Base-by-base conservation (phyloP, 768 basidiomycete genomes). In the Leccinum fibrillosum region DNA sequence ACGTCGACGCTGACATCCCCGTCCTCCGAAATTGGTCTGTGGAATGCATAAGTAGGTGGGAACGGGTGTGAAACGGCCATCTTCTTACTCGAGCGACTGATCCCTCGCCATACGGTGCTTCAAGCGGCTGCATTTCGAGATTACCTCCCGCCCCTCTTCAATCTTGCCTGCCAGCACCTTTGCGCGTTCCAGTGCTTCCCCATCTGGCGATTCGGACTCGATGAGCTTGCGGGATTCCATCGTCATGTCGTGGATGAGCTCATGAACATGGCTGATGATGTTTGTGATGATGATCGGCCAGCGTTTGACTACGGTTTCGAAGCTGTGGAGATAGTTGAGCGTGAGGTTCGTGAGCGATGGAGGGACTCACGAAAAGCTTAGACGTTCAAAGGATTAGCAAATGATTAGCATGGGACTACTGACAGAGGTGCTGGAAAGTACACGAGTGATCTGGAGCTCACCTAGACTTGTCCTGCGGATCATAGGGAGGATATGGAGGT, bases 21-120 rank as follows among this genome's bases (percentile, higher is more conserved):
- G 64, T 97, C 95, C 7, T 83, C 75, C n/a, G 80, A 76, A 52
- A 97, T 86, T 3, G 74, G 78, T 57, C 93, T 94, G 56, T 19
- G 42, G 21, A 19, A 19, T 19, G n/a, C n/a, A 42, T 44, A 19
- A 12, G 42, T 8, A 19, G 19, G 42, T 44, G 42, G 19, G 5
- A 19, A 19, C 6, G 10, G 3, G 6, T 10, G 17, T 56, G 32
- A 64, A n/a, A 10, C 8, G n/a, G 10, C 4, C n/a, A 28, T 34
- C 34, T 7, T 68, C 84, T 69, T 66, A 92, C 92, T 85, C 79
- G 56, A 94, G 69, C 25, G 76, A 67, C 53, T 82, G 82, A 72
- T 96, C 88, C 61, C 89, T 79, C 0, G 84, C 86, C 90, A 97
- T 95, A 66, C 88, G 85, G 73, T 94, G 91, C 75, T 96, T 98